Evolutionary conservation across 2,329 filamentous ascomycete species (phyloP), one percentile per base, ranked within the genome.

Genomic region (Arthrinium phaeospermum): DNA sequence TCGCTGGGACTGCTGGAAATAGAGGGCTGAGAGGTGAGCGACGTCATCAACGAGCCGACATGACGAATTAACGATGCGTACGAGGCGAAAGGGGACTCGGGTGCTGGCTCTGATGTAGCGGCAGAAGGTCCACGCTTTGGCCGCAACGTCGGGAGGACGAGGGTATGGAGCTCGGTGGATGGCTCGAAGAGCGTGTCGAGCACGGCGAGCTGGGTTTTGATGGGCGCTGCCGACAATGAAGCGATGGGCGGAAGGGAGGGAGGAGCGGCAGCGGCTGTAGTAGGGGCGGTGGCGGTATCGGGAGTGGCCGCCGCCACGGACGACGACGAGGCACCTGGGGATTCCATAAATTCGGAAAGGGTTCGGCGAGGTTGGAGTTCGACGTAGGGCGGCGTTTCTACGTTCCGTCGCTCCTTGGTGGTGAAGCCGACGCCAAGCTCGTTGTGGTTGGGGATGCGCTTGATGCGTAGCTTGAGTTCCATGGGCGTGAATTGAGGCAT

Each of bases 111-210:
- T n/a, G 57, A 41, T 41, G 19, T 14, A 41, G 19, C 30, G 1
- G 97, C 88, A 80, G 97, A 94, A 82, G 97, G 96, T 74, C 97
- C 90, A 13, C 73, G 73, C 46, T 61, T 77, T 1, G 80, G 77
- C 53, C 85, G 86, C n/a, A 97, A 85, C 2, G 92, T 83, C 1
- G 93, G 93, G 7, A 94, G 80, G 22, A 93, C 89, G 19, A 96
- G 86, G 16, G 88, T 86, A 81, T 96, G 94, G 1, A 98, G 90
- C 69, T 91, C 89, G 0, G 88, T 85, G 71, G 92, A 95, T 22
- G 94, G 93, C 81, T 98, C 95, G 82, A 98, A 98, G 73, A 98
- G 91, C 4, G 91, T 87, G 82, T 97, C 93, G 68, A 98, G 89
- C 69, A 91, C 85, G 5, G 82, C 79, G 49, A 85, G 86, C 71